These are phyloP conservation scores for Venturia nashicola DNA, from an alignment of 2,329 filamentous ascomycete species.

Conservation along the genomic window DNA sequence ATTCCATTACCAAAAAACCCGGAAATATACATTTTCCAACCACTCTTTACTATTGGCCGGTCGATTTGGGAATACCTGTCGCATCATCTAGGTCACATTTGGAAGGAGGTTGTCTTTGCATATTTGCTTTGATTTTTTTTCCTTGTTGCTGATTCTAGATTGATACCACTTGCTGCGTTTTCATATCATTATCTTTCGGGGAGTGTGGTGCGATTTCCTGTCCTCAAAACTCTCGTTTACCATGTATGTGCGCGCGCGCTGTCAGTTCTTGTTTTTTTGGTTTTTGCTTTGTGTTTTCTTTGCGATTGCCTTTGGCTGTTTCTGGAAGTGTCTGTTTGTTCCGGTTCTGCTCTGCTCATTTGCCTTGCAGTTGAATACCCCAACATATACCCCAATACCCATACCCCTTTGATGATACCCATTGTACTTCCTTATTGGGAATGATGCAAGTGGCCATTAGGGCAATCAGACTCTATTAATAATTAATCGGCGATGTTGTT, in stretches of 20 bases:
- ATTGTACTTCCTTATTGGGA: conserved; percentile 13
- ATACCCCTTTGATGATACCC: conserved; percentile 5
- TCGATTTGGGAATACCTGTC: conserved; percentile 7
- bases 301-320: neutral
- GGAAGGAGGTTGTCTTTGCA: neutral
- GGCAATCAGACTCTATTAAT: conserved; percentile 27
- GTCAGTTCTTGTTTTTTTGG: neutral
- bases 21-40: neutral
- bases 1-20: neutral
- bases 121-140: conserved; percentile 1
- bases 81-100: conserved; percentile 4
- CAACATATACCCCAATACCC: conserved; percentile 6
- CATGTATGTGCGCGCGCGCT: neutral
- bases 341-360: neutral
- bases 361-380: conserved; percentile 2
- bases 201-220: neutral
- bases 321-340: neutral
- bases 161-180: conserved; percentile 26
- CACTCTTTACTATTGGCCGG: neutral
- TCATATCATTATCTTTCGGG: neutral
- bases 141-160: conserved; percentile 20
- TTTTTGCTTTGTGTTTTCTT: neutral
- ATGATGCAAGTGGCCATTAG: conserved; percentile 27
- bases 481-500: conserved; percentile 22
- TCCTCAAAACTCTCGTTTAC: neutral